Evolutionary conservation across 1,139 yeast genomes (phyloP).

Genomic region (Yamadazyma spencermartinsiae): DNA sequence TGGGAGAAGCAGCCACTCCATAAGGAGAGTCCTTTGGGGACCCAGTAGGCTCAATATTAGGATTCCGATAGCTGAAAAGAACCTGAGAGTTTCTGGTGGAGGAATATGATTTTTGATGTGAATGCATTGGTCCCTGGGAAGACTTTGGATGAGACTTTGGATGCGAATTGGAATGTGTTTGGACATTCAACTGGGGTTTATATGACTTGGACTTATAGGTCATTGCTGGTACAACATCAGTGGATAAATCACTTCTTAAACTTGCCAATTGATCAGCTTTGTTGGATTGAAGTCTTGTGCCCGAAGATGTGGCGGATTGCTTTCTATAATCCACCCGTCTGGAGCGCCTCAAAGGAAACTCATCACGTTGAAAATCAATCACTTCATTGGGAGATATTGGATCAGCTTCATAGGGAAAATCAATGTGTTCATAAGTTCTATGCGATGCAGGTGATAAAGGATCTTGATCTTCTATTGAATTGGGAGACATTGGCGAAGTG

Average conservation of each 20-base stretch:
- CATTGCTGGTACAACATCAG: constrained; percentile 9
- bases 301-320: constrained; percentile 19
- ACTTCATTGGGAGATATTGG: constrained; percentile 8
- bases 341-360: constrained; percentile 40
- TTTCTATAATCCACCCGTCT: constrained; percentile 45
- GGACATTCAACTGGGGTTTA: background rate
- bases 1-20: constrained; percentile 15
- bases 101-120: constrained; percentile 6
- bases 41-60: constrained; percentile 12
- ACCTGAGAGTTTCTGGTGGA: constrained; percentile 16
- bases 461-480: constrained; percentile 15
- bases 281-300: constrained; percentile 30
- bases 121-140: constrained; percentile 3
- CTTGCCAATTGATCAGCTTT: constrained; percentile 36
- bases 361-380: constrained; percentile 18
- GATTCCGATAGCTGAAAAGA: constrained; percentile 15
- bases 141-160: background rate
- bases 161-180: background rate
- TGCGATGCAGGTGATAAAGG: constrained; percentile 19
- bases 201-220: constrained; percentile 11
- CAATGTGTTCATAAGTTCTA: constrained; percentile 14
- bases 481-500: constrained; percentile 16
- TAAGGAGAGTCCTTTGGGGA: constrained; percentile 17
- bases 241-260: constrained; percentile 28
- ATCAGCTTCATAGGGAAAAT: constrained; percentile 15